A percentile compares a stretch with the other conserved stretches of the same genome.
Evolutionary conservation across 2,329 filamentous ascomycete species (phyloP).

Genomic region (Pseudocercospora cruenta): DNA sequence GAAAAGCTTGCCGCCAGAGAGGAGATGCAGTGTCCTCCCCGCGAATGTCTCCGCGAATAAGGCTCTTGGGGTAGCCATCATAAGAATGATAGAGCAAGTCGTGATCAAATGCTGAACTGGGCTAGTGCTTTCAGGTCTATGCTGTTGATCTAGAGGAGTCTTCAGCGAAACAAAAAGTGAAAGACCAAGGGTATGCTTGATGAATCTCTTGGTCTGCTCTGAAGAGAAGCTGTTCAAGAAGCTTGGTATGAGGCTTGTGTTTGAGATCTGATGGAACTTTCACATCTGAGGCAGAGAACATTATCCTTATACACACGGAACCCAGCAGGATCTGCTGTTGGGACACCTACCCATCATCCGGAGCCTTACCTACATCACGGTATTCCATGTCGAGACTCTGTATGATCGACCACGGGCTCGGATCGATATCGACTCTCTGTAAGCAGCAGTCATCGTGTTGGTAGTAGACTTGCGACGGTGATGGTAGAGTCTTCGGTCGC

Average conservation of each 20-base stretch:
- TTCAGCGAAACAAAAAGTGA: background rate
- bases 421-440: background rate
- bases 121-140: background rate
- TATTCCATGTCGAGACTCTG: background rate
- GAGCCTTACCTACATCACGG: background rate
- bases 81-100: background rate
- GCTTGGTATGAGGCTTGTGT: background rate
- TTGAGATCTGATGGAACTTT: background rate
- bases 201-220: background rate
- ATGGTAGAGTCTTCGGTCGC: background rate
- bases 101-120: background rate
- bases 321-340: background rate
- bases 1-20: conserved; percentile 8
- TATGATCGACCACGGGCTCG: background rate
- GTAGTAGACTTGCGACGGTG: background rate
- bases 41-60: conserved; percentile 14
- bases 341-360: background rate
- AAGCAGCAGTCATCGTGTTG: background rate
- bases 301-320: background rate
- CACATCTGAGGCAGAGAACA: background rate
- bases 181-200: background rate
- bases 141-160: background rate
- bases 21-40: conserved; percentile 8
- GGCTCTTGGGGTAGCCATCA: background rate
- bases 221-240: background rate